A percentile compares a stretch with the other conserved stretches of the same genome.
These are phyloP conservation scores for button mushroom (Agaricus bisporus) DNA, from an alignment of 768 basidiomycete species.

Conservation along the genomic window DNA sequence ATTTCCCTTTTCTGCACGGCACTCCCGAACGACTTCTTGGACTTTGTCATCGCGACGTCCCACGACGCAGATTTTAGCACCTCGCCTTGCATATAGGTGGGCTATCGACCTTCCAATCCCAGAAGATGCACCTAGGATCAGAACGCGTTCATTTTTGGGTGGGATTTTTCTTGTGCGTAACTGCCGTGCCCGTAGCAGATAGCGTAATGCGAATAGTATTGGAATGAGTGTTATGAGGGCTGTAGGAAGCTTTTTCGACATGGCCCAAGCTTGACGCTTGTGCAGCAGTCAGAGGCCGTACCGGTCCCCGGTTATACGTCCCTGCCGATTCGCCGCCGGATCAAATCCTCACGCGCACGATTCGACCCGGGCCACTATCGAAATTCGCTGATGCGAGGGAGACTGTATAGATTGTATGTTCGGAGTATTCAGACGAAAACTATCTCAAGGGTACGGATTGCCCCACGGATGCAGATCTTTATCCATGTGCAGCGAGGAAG, in stretches of 20 bases:
- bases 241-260: neutral
- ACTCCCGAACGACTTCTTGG: conserved; percentile 56
- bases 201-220: conserved; percentile 17
- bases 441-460: no score
- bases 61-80: conserved; percentile 70
- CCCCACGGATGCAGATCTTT: no score
- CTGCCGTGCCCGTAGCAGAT: conserved; percentile 14
- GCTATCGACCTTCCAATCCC: conserved; percentile 78
- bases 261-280: no score
- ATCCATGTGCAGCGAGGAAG: no score
- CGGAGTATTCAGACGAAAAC: no score
- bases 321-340: no score
- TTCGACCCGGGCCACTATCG: no score
- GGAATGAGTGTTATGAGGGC: conserved; percentile 20
- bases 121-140: conserved; percentile 79
- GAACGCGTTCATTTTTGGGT: conserved; percentile 56
- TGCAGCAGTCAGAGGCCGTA: no score
- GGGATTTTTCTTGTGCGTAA: conserved; percentile 31
- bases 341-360: no score
- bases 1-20: conserved; percentile 23
- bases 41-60: conserved; percentile 56
- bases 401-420: no score
- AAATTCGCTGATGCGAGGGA: no score
- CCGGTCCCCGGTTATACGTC: no score
- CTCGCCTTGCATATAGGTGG: conserved; percentile 62